Evolutionary conservation across 306 rosid species (phyloP), one percentile per base, ranked within the genome.

Genomic region (Prunus campanulata): DNA sequence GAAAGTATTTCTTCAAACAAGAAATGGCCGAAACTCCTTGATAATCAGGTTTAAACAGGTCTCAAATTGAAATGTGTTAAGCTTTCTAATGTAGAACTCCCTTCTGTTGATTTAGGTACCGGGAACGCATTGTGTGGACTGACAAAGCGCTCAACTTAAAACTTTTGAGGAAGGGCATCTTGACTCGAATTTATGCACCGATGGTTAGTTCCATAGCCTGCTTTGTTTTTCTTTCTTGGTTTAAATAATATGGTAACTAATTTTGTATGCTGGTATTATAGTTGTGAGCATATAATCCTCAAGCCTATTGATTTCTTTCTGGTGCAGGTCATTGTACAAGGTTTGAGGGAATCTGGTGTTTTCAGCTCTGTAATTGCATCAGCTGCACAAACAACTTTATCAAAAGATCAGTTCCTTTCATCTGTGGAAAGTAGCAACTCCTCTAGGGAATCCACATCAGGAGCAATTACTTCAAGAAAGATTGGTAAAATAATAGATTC

Each of bases 121-220:
- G 85, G 4, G 98, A 94, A 75, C 94, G 80, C 60, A 82, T 94
- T 82, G 98, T 91, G 71, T 94, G 98, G 98, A 84, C 96, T 11
- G 91, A 91, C 81, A 84, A 76, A 80, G 29, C 81, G 35, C 83
- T 91, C 60, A 91, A 80, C 82, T 71, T 83, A 83, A 94, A 87
- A 80, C 94, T 94, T 67, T 27, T 88, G 82, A 90, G 88, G 86
- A 94, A 89, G 82, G 98, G 98, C 74, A 83, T 94, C 78, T 82
- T 94, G 82, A 82, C 97, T 72, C 97, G 97, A 79, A 86, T 94
- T 71, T 83, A 90, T 84, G 86, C 97, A 77, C 98, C 98, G 57
- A 86, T 81, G 93, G 98, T 90, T 63, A 70, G 89, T 84, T 77
- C 72, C 71, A 55, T 67, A 39, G 52, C 74, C 42, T 73, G 52